Evolutionary conservation across 108 stramenopile genomes (phyloP), one percentile per base, ranked within the genome.

Genomic region (Heterococcus sp.): DNA sequence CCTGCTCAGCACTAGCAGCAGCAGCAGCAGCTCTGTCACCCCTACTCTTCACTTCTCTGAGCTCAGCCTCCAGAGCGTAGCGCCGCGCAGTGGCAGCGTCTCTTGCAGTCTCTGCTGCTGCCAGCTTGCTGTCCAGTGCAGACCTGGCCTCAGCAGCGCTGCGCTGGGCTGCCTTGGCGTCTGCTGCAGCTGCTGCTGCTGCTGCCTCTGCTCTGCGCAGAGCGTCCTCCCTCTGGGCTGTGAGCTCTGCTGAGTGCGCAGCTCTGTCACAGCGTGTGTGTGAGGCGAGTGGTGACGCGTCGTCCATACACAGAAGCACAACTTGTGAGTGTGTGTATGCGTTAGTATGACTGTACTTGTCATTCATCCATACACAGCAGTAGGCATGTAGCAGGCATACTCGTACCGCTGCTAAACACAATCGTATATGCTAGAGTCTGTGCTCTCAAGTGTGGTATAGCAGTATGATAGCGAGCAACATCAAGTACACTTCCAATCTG

Each of bases 61-160:
- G 37, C 26, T 76, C 71, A 37, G 82, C 83, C 82, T 85, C 84
- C 35, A 76, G 82, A 35, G 76, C 75, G 37, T 37, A 37, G 58
- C 68, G 69, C 35, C 70, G 75, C 33, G 76, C 82, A 1, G 77
- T 64, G 28, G 79, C 58, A 40, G 76, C 83, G n/a, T 71, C 71
- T 8, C 78, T 35, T 32, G 76, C 75, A 27, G 75, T 35, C 70
- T 85, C 83, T 33, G 84, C 75, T 26, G 83, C 80, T 21, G 40
- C n/a, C 5, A 75, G 66, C 26, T 75, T 68, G n/a, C 14, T 64
- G n/a, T 64, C 21, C 26, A 74, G 2, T 32, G 73, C n/a, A 35
- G 29, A 2, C 14, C 29, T 2, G 3, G 21, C 63, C 2, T 74
- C 73, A 26, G 68, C 68, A 26, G 28, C 2, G 68, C 1, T 33